Conservation (phyloP, 176 grass and related monocot species). For the Phyllostachys edulis region DNA sequence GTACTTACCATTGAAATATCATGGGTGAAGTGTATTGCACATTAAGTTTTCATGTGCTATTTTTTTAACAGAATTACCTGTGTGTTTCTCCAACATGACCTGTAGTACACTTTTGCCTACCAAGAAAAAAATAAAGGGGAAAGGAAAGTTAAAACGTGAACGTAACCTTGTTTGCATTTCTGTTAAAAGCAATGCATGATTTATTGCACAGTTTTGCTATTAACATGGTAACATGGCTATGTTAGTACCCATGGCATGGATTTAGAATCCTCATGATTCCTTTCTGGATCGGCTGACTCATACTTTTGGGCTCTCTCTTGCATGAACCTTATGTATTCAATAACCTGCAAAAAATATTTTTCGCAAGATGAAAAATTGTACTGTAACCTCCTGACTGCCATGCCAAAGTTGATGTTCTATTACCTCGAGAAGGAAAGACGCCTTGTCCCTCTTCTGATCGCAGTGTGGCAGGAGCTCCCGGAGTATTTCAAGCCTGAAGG, state of each 20-base stretch:
- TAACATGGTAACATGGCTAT: slow-evolving; percentile 18
- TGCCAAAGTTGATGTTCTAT: slow-evolving; percentile 7
- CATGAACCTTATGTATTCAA: slow-evolving; percentile 86
- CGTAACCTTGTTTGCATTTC: neutral
- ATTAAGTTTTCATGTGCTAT: neutral
- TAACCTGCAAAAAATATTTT: slow-evolving; percentile 61
- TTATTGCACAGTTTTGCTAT: neutral
- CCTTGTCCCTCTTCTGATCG: slow-evolving; percentile 97
- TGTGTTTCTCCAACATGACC: slow-evolving; percentile 86
- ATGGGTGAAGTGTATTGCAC: neutral
- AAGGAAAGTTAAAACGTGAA: slow-evolving; percentile 15
- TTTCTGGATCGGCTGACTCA: slow-evolving; percentile 52
- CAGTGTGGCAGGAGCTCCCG: slow-evolving; percentile 81
- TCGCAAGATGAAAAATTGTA: neutral
- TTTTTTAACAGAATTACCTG: slow-evolving; percentile 47
- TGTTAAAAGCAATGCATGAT: neutral
- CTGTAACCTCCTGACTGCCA: neutral
- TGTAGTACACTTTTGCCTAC: slow-evolving; percentile 83
- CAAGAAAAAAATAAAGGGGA: neutral
- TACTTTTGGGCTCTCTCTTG: slow-evolving; percentile 87
- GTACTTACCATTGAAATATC: neutral
- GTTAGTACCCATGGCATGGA: slow-evolving; percentile 85
- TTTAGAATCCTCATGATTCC: slow-evolving; percentile 58
- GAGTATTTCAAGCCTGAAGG: slow-evolving; percentile 80
- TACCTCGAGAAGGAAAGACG: slow-evolving; percentile 96